These are phyloP conservation scores for Kwoniella dendrophila DNA, from an alignment of 768 basidiomycete genomes.

Conservation along the genomic window DNA sequence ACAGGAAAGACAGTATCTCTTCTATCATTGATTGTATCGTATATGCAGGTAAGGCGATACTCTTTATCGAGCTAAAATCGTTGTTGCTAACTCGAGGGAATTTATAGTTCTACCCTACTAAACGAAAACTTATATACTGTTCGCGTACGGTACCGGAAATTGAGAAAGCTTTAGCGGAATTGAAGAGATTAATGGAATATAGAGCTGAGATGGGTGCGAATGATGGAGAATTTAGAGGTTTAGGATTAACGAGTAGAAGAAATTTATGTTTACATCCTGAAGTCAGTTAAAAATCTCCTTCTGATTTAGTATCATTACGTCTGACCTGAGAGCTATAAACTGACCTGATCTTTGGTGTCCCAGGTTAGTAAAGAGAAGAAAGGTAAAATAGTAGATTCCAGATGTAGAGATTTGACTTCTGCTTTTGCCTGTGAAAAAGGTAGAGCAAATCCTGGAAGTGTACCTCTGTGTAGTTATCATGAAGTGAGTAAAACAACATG, in stretches of 20 bases:
- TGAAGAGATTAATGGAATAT: constrained; percentile 91
- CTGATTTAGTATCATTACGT: neutral
- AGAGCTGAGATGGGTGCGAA: constrained; percentile 67
- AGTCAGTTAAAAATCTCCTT: constrained; percentile 58
- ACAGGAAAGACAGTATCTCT: constrained; percentile 98
- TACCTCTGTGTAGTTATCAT: constrained; percentile 90
- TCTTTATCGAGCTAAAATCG: neutral
- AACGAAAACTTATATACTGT: constrained; percentile 95
- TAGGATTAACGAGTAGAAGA: constrained; percentile 92
- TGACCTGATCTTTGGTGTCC: neutral
- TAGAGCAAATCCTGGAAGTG: constrained; percentile 80
- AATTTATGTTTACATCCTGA: constrained; percentile 95
- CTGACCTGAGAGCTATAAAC: neutral
- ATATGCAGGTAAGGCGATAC: constrained; percentile 74
- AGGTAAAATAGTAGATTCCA: constrained; percentile 93
- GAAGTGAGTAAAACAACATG: constrained; percentile 65
- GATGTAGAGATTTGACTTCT: constrained; percentile 93
- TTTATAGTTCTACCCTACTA: constrained; percentile 80
- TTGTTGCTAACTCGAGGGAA: neutral
- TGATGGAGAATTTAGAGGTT: constrained; percentile 78
- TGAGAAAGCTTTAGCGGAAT: constrained; percentile 92
- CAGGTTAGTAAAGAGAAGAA: constrained; percentile 98
- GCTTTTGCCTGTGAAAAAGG: constrained; percentile 79
- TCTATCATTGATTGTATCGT: constrained; percentile 92
- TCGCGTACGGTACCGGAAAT: constrained; percentile 99